Evolutionary conservation across 305 asterid genomes (phyloP).

Genomic region (Coffea humblotiana): DNA sequence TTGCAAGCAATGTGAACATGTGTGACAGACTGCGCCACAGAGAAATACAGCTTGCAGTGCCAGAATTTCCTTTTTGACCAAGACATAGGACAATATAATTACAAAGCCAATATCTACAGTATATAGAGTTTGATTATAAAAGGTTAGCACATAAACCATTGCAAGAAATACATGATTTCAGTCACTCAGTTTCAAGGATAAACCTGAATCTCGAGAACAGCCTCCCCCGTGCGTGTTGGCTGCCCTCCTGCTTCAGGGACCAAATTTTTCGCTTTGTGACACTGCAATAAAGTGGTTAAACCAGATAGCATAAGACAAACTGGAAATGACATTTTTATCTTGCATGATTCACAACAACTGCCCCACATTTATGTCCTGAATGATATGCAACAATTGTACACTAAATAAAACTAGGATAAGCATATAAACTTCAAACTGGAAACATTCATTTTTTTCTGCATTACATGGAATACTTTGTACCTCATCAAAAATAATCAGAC

Average conservation of each 20-base stretch:
- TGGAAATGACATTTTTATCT: slow-evolving; percentile 19
- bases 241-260: slow-evolving; percentile 97
- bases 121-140: background rate
- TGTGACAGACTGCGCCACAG: background rate
- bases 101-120: background rate
- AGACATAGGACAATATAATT: background rate
- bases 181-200: slow-evolving; percentile 19
- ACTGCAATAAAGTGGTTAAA: slow-evolving; percentile 50
- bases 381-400: slow-evolving; percentile 10
- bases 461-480: slow-evolving; percentile 35
- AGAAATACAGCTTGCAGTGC: background rate
- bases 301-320: slow-evolving; percentile 17
- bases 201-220: slow-evolving; percentile 99
- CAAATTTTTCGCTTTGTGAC: slow-evolving; percentile 98
- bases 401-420: slow-evolving; percentile 18
- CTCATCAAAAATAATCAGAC: slow-evolving; percentile 93
- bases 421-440: slow-evolving; percentile 14
- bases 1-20: background rate
- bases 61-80: slow-evolving; percentile 1
- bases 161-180: background rate
- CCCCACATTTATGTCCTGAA: background rate
- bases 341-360: slow-evolving; percentile 15
- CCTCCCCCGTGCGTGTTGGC: slow-evolving; percentile 98
- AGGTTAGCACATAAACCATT: background rate
- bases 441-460: background rate